Percentiles rank a stretch among this genome's conserved stretches.
Conservation (phyloP, 257 asterid species). For the Solanum medicagineum region DNA sequence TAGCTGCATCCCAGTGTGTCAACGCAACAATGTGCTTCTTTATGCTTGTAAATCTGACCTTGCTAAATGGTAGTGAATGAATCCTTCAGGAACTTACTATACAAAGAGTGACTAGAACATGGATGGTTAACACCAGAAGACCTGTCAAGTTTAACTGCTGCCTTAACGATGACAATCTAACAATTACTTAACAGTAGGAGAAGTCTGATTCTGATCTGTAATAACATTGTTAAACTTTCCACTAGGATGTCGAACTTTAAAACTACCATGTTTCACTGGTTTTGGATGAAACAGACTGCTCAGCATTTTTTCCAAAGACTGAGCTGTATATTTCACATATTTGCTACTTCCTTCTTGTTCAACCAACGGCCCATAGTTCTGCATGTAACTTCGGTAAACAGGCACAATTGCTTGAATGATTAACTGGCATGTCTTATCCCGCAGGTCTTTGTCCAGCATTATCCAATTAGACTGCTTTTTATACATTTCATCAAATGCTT, state of each 20-base stretch:
- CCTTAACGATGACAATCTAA: no score
- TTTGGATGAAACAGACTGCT: constrained; percentile 54
- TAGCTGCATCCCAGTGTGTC: background rate
- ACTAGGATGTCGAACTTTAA: constrained; percentile 50
- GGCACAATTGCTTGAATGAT: constrained; percentile 74
- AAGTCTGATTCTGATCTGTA: constrained; percentile 33
- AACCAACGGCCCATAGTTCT: constrained; percentile 81
- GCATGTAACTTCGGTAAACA: constrained; percentile 88
- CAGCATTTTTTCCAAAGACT: constrained; percentile 61
- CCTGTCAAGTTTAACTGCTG: background rate
- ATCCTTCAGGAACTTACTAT: background rate
- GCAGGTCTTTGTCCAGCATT: constrained; percentile 50
- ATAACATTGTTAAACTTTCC: constrained; percentile 42
- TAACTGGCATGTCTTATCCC: constrained; percentile 49
- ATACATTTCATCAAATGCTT: constrained; percentile 64
- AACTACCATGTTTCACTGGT: constrained; percentile 50
- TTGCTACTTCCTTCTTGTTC: constrained; percentile 69
- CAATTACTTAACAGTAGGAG: constrained; percentile 6
- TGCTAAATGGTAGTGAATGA: background rate
- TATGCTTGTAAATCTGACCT: background rate
- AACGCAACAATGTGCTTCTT: background rate
- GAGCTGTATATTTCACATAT: constrained; percentile 59
- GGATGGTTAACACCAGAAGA: background rate
- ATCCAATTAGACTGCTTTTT: constrained; percentile 53
- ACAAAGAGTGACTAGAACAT: background rate